Evolutionary conservation across 1,139 yeast species (phyloP), one percentile per base, ranked within the genome.

Genomic region (Maudiozyma humilis): DNA sequence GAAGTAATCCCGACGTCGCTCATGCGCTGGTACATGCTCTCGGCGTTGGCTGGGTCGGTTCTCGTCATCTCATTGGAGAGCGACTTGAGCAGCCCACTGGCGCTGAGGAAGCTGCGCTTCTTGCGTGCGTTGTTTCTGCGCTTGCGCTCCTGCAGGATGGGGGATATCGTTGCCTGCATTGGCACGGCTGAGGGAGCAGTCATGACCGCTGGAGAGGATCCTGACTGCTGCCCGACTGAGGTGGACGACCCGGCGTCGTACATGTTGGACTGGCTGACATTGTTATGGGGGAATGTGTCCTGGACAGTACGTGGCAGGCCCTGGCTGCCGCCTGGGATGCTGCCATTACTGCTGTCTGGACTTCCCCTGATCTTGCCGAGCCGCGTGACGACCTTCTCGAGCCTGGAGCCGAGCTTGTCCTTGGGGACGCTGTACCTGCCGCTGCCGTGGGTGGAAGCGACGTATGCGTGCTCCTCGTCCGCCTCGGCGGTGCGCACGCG

Each of bases 1-100:
- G 52, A 49, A 1, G 73, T 65, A 41, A 71, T 65, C 31, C 65
- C 66, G 4, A 69, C 70, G 17, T 58, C 59, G 16, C 16, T 10
- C 38, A 42, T 17, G 16, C 17, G 6, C 59, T 51, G 27, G 68
- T 15, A 16, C n/a, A 38, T 33, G 15, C 38, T 38, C 4, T 32
- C 19, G 13, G 23, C 18, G 46, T 15, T 65, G 52, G 32, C 69
- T 7, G 16, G 13, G 13, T 27, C 36, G 53, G 20, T 65, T 32
- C 68, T 8, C 50, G 46, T 2, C 52, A 47, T 27, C 62, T 52
- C n/a, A 44, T 47, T 15, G 60, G 54, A 2, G 12, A 41, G 8
- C 10, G 36, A 17, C n/a, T 14, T 31, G 18, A 40, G 36, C 14
- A 40, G 31, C 2, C 15, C 12, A 15, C 19, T n/a, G n/a, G 33